These are phyloP conservation scores for Gomphus sp. DNA, from an alignment of 1,284 basidiomycete genomes.

Conservation along the genomic window DNA sequence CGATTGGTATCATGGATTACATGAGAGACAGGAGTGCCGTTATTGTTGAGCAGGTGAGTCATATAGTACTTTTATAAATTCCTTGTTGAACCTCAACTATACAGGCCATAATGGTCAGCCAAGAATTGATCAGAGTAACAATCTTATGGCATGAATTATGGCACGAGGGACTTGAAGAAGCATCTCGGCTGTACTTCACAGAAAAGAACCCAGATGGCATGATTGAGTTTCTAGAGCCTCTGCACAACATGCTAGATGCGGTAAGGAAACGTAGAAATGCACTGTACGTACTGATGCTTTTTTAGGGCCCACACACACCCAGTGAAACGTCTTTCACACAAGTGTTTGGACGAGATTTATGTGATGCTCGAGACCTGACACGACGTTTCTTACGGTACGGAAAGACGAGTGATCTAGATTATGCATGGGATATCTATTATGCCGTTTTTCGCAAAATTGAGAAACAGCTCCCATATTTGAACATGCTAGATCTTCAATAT, in stretches of 20 bases:
- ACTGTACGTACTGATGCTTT: not conserved
- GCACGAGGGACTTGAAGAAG: slow-evolving; percentile 98
- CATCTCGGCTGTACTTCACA: slow-evolving; percentile 95
- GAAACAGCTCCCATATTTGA: slow-evolving; percentile 86
- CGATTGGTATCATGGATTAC: slow-evolving; percentile 82
- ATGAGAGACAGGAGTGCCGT: slow-evolving; percentile 88
- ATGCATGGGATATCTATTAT: slow-evolving; percentile 99
- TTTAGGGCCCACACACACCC: slow-evolving; percentile 84
- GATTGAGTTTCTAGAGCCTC: slow-evolving; percentile 89
- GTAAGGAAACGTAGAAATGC: slow-evolving; percentile 33
- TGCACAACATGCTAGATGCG: slow-evolving; percentile 89
- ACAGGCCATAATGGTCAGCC: slow-evolving; percentile 83
- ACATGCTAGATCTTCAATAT: slow-evolving; percentile 93
- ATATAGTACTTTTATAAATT: not conserved
- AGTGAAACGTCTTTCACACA: slow-evolving; percentile 95
- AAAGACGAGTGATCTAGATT: slow-evolving; percentile 87
- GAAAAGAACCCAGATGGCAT: slow-evolving; percentile 98
- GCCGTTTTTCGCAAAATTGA: slow-evolving; percentile 92
- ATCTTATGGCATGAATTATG: slow-evolving; percentile 99
- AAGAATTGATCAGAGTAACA: slow-evolving; percentile 94
- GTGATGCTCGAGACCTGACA: slow-evolving; percentile 91
- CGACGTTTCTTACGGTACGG: slow-evolving; percentile 80
- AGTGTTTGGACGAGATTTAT: slow-evolving; percentile 88
- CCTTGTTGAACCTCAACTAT: not conserved
- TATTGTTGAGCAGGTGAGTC: slow-evolving; percentile 78